These are phyloP conservation scores for Penicillium sp. DNA, from an alignment of 2,329 filamentous ascomycete genomes.

Conservation along the genomic window DNA sequence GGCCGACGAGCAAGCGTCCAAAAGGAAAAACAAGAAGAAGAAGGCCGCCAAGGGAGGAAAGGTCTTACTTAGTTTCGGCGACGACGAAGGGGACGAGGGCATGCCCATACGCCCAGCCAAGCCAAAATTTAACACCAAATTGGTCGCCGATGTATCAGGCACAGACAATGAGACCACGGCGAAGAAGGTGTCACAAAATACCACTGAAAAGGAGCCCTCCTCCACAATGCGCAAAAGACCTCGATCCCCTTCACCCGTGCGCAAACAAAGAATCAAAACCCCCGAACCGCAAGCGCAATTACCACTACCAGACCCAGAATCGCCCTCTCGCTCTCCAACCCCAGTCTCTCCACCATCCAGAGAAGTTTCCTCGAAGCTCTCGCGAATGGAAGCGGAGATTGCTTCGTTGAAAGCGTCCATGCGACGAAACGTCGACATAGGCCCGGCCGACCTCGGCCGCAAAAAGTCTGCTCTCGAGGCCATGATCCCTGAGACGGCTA, in stretches of 20 bases:
- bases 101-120: slow-evolving; percentile 37
- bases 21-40: slow-evolving; percentile 43
- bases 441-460: slow-evolving; percentile 27
- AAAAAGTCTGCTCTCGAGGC: slow-evolving; percentile 45
- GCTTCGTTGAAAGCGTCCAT: slow-evolving; percentile 43
- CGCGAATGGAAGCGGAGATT: slow-evolving; percentile 42
- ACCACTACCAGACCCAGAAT: slow-evolving; percentile 41
- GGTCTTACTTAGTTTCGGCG: slow-evolving; percentile 43
- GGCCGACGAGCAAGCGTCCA: slow-evolving; percentile 27
- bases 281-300: slow-evolving; percentile 42
- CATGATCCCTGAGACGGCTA: slow-evolving; percentile 44
- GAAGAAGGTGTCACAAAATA: slow-evolving; percentile 7
- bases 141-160: slow-evolving; percentile 34
- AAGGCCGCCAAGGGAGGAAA: slow-evolving; percentile 40
- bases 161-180: slow-evolving; percentile 10
- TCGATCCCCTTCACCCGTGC: slow-evolving; percentile 29
- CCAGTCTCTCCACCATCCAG: slow-evolving; percentile 26
- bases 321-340: slow-evolving; percentile 31
- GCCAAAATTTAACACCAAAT: slow-evolving; percentile 44
- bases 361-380: slow-evolving; percentile 28
- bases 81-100: slow-evolving; percentile 37
- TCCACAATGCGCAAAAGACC: slow-evolving; percentile 25
- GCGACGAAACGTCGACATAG: slow-evolving; percentile 37
- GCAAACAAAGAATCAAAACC: slow-evolving; percentile 31
- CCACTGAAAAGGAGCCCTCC: not conserved